These are phyloP conservation scores for Amesomyces nigricolor DNA, from an alignment of 2,329 filamentous ascomycete species.

Conservation along the genomic window DNA sequence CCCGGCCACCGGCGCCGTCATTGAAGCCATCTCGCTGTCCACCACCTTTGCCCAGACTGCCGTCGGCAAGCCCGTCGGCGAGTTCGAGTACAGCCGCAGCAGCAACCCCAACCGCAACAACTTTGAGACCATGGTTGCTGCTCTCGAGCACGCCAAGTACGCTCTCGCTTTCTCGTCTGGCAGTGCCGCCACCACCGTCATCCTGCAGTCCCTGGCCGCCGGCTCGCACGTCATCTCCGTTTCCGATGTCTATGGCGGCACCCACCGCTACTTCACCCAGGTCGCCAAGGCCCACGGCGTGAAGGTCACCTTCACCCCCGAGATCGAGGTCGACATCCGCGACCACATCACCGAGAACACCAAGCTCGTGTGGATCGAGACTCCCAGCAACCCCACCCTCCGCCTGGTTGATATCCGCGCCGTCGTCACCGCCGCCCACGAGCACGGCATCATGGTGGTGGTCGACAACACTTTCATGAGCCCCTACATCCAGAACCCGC, in stretches of 20 bases:
- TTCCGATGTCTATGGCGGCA: slow-evolving; percentile 96
- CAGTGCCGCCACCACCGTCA: slow-evolving; percentile 85
- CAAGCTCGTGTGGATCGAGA: slow-evolving; percentile 95
- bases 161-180: slow-evolving; percentile 93
- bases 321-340: slow-evolving; percentile 82
- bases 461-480: slow-evolving; percentile 98
- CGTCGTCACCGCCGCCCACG: slow-evolving; percentile 75
- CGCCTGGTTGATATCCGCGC: slow-evolving; percentile 87
- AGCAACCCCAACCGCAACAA: slow-evolving; percentile 93
- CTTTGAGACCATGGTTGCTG: slow-evolving; percentile 87
- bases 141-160: slow-evolving; percentile 86
- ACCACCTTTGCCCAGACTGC: slow-evolving; percentile 92
- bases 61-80: slow-evolving; percentile 80
- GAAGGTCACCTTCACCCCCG: slow-evolving; percentile 86
- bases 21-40: slow-evolving; percentile 90
- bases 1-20: slow-evolving; percentile 87
- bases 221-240: slow-evolving; percentile 95
- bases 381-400: slow-evolving; percentile 89
- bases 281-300: slow-evolving; percentile 93
- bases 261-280: slow-evolving; percentile 97
- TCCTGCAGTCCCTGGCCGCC: slow-evolving; percentile 85
- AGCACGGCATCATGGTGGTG: slow-evolving; percentile 88
- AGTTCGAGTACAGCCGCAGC: slow-evolving; percentile 89
- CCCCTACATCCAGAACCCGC: slow-evolving; percentile 93
- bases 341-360: slow-evolving; percentile 83